Evolutionary conservation across 192 early-diverging fungal genomes (phyloP), one percentile per base, ranked within the genome.

Genomic region (Umbelopsis sp.): DNA sequence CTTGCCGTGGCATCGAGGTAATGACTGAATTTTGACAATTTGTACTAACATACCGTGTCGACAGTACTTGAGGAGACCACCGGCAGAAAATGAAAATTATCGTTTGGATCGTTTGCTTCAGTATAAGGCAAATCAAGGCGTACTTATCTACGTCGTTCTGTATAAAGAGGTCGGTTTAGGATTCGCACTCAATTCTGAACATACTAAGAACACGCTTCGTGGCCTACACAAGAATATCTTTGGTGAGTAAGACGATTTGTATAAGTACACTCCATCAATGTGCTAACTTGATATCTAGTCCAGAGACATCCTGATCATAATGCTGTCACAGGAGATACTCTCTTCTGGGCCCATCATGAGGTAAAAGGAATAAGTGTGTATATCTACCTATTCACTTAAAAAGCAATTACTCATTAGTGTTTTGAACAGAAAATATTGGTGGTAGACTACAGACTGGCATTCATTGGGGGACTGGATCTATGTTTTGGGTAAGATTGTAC

Each of bases 281-380:
- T 49, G 2, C 71, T 53, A 49, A 5, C 0, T 21, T 41, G 52
- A 0, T 22, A 25, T 36, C 72, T 11, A 78, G 92, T 96, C n/a
- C 87, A 92, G 78, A 80, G 94, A 7, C 91, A 96, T 77, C 93
- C 94, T 25, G 92, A 95, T 79, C 90, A 94, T 65, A 72, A 85
- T 34, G 81, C 87, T 16, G 84, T 78, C 44, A 80, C 89, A 7
- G 85, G 82, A 9, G 87, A 87, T 17, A 87, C 85, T 20, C 81
- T 89, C 71, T 90, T 93, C 82, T 96, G 94, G 94, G 93, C 94
- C 25, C 91, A 92, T 73, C 91, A 92, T 72, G 91, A 90, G 53
- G 84, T 86, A 41, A 41, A 41, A 11, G 38, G 12, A 11, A 5
- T 11, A 41, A 41, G 12, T 6, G 12, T 41, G 12, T 11, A 11